Evolutionary conservation across 345 rosid species (phyloP), one percentile per base, ranked within the genome.

Genomic region (Ricinus communis): DNA sequence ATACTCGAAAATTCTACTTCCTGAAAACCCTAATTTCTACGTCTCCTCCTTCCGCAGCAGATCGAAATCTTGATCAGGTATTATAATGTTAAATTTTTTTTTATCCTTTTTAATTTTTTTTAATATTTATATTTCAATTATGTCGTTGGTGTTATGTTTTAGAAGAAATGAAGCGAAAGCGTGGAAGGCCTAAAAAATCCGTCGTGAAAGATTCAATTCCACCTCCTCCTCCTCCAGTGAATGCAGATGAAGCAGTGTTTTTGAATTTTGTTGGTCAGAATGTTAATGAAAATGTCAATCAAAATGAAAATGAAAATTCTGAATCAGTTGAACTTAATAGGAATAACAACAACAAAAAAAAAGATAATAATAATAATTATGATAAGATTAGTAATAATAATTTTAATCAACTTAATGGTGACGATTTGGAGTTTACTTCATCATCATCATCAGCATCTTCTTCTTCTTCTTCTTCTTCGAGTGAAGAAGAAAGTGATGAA

Each of bases 261-360:
- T 60, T 72, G 56, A 61, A 25, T 50, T 73, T 76, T 49, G 61
- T 80, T n/a, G 70, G 64, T 41, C 72, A 72, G 41, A 80, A 69
- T 31, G 76, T 68, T 19, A 21, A 60, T 41, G 71, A 60, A 3
- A 50, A 54, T 15, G 14, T 40, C 13, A 40, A 15, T 11, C 22
- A 33, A 7, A 70, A 41, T 13, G 46, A 53, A 54, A 16, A 22
- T 64, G 54, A 55, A 8, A 18, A 21, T 65, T 15, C 7, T 16
- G 41, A 31, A 28, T 58, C 22, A 30, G 65, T 18, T 43, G 47
- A 43, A 43, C 47, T 43, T 11, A 43, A 43, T 43, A 43, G 47
- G 47, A 43, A 9, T 11, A 38, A 4, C 9, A 9, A 38, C 5
- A 38, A 38, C 43, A 38, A 38, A 4, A 4, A 38, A 9, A 38